Conservation (phyloP, 371 early-diverging fungal species). For the Batkoa obscura region DNA sequence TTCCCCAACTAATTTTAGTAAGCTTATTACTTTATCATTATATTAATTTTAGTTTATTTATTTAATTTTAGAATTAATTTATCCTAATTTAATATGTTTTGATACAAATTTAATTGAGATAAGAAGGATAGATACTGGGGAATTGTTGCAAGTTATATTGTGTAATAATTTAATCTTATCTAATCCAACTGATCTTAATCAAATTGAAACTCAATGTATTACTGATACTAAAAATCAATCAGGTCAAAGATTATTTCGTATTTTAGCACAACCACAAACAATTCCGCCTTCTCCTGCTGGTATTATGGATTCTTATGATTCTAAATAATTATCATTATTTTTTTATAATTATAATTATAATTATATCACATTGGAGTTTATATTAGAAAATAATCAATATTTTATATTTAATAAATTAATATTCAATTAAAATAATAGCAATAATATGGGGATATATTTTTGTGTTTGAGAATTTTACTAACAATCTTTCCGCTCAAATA, state of each 20-base stretch:
- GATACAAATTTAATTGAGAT: conserved; percentile 78
- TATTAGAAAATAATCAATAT: no score
- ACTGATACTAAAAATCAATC: not conserved
- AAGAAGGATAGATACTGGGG: conserved; percentile 58
- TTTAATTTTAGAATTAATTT: conserved; percentile 19
- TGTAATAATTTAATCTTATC: conserved; percentile 20
- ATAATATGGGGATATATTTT: no score
- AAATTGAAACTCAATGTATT: not conserved
- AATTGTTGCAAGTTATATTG: conserved; percentile 36
- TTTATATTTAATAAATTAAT: no score
- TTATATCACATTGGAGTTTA: no score
- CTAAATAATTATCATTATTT: no score
- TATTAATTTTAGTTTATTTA: not conserved
- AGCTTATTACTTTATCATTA: conserved; percentile 9
- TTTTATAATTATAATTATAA: no score
- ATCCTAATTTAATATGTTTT: conserved; percentile 75
- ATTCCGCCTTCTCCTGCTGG: no score
- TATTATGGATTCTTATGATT: no score
- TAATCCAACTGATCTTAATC: not conserved
- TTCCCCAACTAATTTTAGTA: conserved; percentile 41
- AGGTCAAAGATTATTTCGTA: not conserved
- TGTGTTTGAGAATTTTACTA: no score
- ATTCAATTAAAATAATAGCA: no score
- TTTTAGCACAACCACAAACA: not conserved
- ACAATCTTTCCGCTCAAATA: no score